Evolutionary conservation across 768 basidiomycete species (phyloP), one percentile per base, ranked within the genome.

Genomic region (Scleroderma citrinum): DNA sequence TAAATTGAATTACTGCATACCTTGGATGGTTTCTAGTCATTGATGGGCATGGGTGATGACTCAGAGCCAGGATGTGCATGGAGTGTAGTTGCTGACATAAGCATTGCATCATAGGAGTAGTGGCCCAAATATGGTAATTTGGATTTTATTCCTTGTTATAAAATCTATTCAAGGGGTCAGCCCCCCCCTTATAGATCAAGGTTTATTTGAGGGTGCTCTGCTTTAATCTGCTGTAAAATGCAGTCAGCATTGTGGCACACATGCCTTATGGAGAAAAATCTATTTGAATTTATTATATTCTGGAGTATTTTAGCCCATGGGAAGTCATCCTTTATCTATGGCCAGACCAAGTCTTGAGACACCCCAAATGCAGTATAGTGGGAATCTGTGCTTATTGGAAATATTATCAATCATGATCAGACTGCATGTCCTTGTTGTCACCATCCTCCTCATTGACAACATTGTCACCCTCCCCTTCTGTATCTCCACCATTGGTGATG

Each of bases 121-220:
- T 11, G 21, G 42, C 21, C 42, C 24, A 26, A 30, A 44, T 24
- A 44, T 17, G 42, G 42, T 24, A 30, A 16, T 30, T 30, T 30
- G 12, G 42, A 26, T 5, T 44, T 44, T 44, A 29, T 29, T 35
- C 34, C 34, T 13, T 5, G 5, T 17, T 35, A 35, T 3, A 44
- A 44, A 44, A 30, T 44, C 42, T 44, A 31, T 31, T 44, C 29
- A 19, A 30, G 42, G 42, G 42, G 24, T 14, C 30, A 20, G 7
- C n/a, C 24, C 42, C 42, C 42, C 42, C 42, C 41, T 19, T 44
- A 44, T 24, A 44, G 42, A 44, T 44, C 30, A 44, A 44, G 42
- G 42, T 44, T 44, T 44, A 44, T 44, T 44, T 24, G 29, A 44
- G 42, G 23, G 26, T 44, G 29, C 14, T 30, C 30, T 3, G n/a